Conservation (phyloP, 2,329 filamentous ascomycete genomes). For the Nakataea oryzae region DNA sequence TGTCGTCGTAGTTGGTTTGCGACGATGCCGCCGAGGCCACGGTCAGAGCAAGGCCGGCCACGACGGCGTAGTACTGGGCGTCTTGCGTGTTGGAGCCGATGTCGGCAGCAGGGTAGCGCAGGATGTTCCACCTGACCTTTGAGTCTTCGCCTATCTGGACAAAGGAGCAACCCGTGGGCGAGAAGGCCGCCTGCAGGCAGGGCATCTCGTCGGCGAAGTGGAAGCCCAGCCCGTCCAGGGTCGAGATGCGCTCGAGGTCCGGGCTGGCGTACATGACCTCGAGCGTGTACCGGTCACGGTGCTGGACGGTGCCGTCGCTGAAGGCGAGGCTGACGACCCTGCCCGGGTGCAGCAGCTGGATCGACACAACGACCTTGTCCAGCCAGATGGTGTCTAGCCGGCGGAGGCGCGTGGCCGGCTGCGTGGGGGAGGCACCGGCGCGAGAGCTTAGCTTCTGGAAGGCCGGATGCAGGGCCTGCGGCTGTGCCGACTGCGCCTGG, state of each 20-base stretch:
- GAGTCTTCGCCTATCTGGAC: slow-evolving; percentile 48
- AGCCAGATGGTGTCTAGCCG: slow-evolving; percentile 58
- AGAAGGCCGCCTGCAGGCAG: slow-evolving; percentile 45
- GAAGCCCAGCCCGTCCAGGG: slow-evolving; percentile 69
- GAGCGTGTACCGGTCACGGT: slow-evolving; percentile 68
- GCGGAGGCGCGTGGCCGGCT: slow-evolving; percentile 33
- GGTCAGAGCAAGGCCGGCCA: slow-evolving; percentile 50
- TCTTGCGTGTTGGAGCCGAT: slow-evolving; percentile 37
- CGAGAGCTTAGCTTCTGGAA: slow-evolving; percentile 63
- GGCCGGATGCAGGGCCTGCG: slow-evolving; percentile 59
- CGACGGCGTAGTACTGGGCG: slow-evolving; percentile 40
- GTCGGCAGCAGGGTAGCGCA: slow-evolving; percentile 39
- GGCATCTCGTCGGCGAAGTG: slow-evolving; percentile 50
- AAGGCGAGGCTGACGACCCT: slow-evolving; percentile 63
- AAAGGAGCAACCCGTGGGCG: slow-evolving; percentile 49
- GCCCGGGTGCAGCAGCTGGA: slow-evolving; percentile 60
- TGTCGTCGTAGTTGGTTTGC: slow-evolving; percentile 53
- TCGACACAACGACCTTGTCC: slow-evolving; percentile 59
- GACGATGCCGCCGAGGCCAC: slow-evolving; percentile 33
- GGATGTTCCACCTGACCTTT: slow-evolving; percentile 45
- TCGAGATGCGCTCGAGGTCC: slow-evolving; percentile 55
- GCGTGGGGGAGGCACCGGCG: slow-evolving; percentile 1
- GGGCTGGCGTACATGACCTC: slow-evolving; percentile 53
- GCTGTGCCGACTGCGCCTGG: slow-evolving; percentile 18
- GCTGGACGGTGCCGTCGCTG: slow-evolving; percentile 72